A percentile compares a stretch with the other conserved stretches of the same genome.
Conservation (phyloP, 345 rosid genomes). For the Barbarea vulgaris region DNA sequence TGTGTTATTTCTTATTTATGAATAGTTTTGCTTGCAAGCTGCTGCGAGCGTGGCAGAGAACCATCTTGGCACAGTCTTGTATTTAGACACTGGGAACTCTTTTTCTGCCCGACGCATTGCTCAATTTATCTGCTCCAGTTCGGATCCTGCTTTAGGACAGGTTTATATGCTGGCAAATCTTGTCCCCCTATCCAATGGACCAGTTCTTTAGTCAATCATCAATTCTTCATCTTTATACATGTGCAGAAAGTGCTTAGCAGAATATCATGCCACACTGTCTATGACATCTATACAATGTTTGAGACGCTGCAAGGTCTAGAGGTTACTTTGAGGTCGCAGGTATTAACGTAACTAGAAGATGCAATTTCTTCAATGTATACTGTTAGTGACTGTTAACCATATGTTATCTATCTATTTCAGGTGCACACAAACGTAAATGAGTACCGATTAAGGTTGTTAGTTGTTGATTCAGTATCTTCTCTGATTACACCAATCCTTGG, state of each 20-base stretch:
- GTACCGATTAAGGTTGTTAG: slow-evolving; percentile 46
- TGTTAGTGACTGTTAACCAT: slow-evolving; percentile 14
- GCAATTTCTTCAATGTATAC: slow-evolving; percentile 5
- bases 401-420: slow-evolving; percentile 7
- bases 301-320: slow-evolving; percentile 61
- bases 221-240: not conserved
- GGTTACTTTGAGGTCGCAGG: slow-evolving; percentile 57
- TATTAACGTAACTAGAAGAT: slow-evolving; percentile 32
- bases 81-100: slow-evolving; percentile 80
- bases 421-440: slow-evolving; percentile 47
- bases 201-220: not conserved
- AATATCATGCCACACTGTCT: slow-evolving; percentile 61
- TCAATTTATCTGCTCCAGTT: slow-evolving; percentile 45
- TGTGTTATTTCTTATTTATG: slow-evolving; percentile 13
- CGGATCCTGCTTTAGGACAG: slow-evolving; percentile 43
- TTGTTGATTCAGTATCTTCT: slow-evolving; percentile 82
- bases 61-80: slow-evolving; percentile 51
- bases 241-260: slow-evolving; percentile 60
- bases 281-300: slow-evolving; percentile 71
- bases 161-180: slow-evolving; percentile 32
- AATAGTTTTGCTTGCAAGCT: slow-evolving; percentile 67
- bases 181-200: not conserved
- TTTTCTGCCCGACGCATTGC: slow-evolving; percentile 71
- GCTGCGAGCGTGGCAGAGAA: slow-evolving; percentile 60
- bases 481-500: slow-evolving; percentile 77